Percentiles rank a stretch among this genome's conserved stretches.
These are phyloP conservation scores for Eucalyptus tenuipes DNA, from an alignment of 345 rosid species.

Conservation along the genomic window DNA sequence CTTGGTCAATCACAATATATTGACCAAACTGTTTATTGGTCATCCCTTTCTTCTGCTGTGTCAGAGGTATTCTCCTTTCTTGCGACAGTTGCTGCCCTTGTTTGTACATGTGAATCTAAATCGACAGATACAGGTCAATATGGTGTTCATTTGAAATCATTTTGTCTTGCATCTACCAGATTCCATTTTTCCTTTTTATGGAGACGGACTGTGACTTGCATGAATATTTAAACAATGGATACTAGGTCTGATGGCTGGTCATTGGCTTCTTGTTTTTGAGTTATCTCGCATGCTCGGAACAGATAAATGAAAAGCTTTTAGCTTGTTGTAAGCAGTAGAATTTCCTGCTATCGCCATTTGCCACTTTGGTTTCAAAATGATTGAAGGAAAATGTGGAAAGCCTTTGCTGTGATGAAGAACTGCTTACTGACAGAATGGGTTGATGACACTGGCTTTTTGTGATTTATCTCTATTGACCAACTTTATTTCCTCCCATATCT, in stretches of 20 bases:
- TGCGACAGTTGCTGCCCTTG: not conserved
- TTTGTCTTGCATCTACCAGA: not conserved
- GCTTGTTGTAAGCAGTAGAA: not conserved
- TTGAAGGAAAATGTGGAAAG: not conserved
- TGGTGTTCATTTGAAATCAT: not conserved
- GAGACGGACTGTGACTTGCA: not conserved
- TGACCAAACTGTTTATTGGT: conserved; percentile 53
- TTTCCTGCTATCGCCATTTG: not conserved
- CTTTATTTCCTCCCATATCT: not conserved
- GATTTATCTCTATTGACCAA: not conserved
- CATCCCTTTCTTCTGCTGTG: conserved; percentile 60
- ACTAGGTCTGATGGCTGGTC: not conserved
- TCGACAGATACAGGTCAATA: not conserved
- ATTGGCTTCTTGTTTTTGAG: not conserved
- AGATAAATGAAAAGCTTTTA: not conserved
- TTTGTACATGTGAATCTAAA: not conserved
- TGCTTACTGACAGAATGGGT: not conserved
- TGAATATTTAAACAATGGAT: not conserved
- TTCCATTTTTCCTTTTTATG: not conserved
- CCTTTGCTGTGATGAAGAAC: not conserved
- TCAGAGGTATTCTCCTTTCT: conserved; percentile 42
- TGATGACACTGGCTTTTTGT: not conserved
- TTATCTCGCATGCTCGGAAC: not conserved
- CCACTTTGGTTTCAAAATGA: not conserved
- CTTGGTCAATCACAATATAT: conserved; percentile 79